Percentiles rank a stretch among this genome's conserved stretches.
Evolutionary conservation across 371 early-diverging fungal species (phyloP).

Genomic region (Rhizopus sp.): DNA sequence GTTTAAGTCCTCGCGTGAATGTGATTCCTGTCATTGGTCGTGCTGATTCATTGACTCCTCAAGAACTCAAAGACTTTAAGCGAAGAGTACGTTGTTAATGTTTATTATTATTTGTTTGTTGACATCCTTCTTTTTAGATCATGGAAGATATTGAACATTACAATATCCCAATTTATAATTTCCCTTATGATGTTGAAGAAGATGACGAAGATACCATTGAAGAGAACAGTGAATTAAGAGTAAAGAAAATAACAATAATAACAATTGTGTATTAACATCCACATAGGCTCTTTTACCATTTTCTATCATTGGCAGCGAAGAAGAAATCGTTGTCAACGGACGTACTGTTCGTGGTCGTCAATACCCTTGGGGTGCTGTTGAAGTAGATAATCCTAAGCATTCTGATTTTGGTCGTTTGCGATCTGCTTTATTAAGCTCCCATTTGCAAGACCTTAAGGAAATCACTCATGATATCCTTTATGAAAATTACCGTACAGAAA

Average conservation of each 20-base stretch:
- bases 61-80: conserved; percentile 79
- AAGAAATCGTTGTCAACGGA: conserved; percentile 80
- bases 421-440: conserved; percentile 90
- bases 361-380: conserved; percentile 99
- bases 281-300: conserved; percentile 83
- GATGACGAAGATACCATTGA: conserved; percentile 93
- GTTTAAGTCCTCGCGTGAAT: conserved; percentile 90
- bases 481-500: conserved; percentile 91
- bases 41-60: conserved; percentile 75
- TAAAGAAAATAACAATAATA: conserved; percentile 12
- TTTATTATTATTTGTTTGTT: not conserved
- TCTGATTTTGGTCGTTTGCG: conserved; percentile 97
- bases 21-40: conserved; percentile 92
- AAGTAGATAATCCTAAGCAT: conserved; percentile 87
- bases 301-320: conserved; percentile 95
- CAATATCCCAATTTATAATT: conserved; percentile 89
- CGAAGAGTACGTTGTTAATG: conserved; percentile 57
- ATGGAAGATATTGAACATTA: conserved; percentile 94
- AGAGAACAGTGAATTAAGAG: conserved; percentile 91
- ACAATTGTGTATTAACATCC: conserved; percentile 2
- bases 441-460: conserved; percentile 93
- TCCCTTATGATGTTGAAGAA: conserved; percentile 77
- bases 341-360: conserved; percentile 89
- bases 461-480: conserved; percentile 84
- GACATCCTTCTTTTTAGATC: conserved; percentile 42